Evolutionary conservation across 192 early-diverging fungal genomes (phyloP), one percentile per base, ranked within the genome.

Genomic region (Pilobolus umbonatus): DNA sequence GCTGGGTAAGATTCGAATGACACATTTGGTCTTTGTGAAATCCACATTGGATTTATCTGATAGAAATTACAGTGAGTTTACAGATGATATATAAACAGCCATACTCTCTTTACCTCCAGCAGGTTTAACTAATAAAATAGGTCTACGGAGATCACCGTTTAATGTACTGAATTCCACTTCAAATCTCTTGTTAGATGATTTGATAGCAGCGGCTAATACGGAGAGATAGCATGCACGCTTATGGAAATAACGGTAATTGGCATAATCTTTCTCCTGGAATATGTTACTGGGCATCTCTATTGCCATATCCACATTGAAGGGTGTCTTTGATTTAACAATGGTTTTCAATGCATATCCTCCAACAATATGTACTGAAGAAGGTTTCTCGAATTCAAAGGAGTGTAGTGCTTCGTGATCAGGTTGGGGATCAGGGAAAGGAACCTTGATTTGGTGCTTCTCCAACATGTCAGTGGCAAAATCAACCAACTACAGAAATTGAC

Each of bases 211-310:
- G 1, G 92, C 86, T 9, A 95, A 66, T 22, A 90, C 75, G 1
- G 93, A 77, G 35, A 97, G 73, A 69, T 94, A 98, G 59, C 88
- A 95, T 6, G 95, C 90, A 30, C 95, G 84, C 64, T 98, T 98
- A 80, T 96, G 83, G 65, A 94, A 90, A 73, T 98, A 98, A 43
- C 96, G 76, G 67, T 87, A 82, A 76, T 98, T 96, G 61, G 95
- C 70, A 64, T 88, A 81, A 66, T 98, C 96, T 67, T 96, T 94
- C 49, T 97, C 93, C 62, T 89, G 86, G 70, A 96, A 91, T 32
- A 95, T 50, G 0, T 71, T 59, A 21, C 34, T 54, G 0, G 96
- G 96, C 94, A 98, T 96, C 52, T 94, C 85, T 17, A 95, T 88
- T 12, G 86, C 86, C 28, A 98, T 68, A 69, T 98, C 96, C 0